Evolutionary conservation across 192 early-diverging fungal genomes (phyloP), one percentile per base, ranked within the genome.

Genomic region (Backusella sp.): DNA sequence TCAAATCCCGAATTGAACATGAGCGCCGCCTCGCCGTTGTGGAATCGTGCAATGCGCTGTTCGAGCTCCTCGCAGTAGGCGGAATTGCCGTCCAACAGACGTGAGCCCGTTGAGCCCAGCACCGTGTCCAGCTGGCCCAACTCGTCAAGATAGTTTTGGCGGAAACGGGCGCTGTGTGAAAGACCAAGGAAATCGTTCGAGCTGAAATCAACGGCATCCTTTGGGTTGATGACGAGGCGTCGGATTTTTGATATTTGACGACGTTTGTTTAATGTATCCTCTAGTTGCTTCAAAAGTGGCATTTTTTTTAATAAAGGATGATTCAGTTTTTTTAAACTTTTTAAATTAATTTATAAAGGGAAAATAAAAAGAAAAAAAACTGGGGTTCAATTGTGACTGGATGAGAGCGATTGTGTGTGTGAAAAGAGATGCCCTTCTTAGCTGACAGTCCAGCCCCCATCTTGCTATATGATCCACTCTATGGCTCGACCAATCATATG

Each of bases 1-100:
- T 96, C 94, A 74, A 92, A 96, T 0, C 94, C 94, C n/a, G 93
- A 94, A 80, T 94, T 93, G 79, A 96, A 94, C 0, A 94, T 81
- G 35, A 96, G 79, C 3, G 92, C 93, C 0, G 85, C 74, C 62
- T 90, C 84, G 0, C 85, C 77, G 11, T 88, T 52, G 42, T 89
- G 88, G 76, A 90, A 94, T 0, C 79, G n/a, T 1, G 92, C 89
- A 34, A 96, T 87, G 52, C 69, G 76, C 4, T 39, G 36, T 78
- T 96, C 94, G 4, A 96, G 84, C 19, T 85, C 72, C n/a, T 89
- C 83, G 0, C 90, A 91, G 68, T 84, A 86, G 5, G 39, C 4
- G 2, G 91, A 93, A 76, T 94, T 91, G 9, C 94, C 94, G 36
- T 90, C 88, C 17, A 96, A 78, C 3, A 95, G 80, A 14, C 94